Conservation (phyloP, 768 basidiomycete species). For the Lactifluus piperatus region DNA sequence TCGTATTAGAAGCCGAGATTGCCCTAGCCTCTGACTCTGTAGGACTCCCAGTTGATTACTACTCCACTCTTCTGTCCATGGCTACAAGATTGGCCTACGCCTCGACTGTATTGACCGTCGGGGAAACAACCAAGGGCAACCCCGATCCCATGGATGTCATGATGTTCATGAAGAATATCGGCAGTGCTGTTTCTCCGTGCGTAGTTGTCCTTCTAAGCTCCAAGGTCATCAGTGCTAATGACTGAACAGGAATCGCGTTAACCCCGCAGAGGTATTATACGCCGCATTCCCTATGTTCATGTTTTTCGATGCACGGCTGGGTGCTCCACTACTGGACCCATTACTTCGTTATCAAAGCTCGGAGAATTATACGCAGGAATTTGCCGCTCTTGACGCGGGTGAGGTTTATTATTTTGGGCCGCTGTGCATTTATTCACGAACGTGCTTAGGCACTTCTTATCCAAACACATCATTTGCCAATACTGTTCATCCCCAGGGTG, state of each 20-base stretch:
- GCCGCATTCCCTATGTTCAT: slow-evolving; percentile 16
- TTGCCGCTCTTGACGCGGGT: slow-evolving; percentile 15
- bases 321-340: slow-evolving; percentile 12
- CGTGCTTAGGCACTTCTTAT: background rate
- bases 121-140: background rate
- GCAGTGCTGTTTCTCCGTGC: background rate
- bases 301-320: slow-evolving; percentile 11
- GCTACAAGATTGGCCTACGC: slow-evolving; percentile 3
- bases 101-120: slow-evolving; percentile 15
- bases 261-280: slow-evolving; percentile 13
- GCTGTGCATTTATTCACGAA: background rate
- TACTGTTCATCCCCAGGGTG: slow-evolving; percentile 4
- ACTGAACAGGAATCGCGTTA: slow-evolving; percentile 6
- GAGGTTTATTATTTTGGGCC: background rate
- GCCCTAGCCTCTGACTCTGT: background rate
- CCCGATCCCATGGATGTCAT: slow-evolving; percentile 12
- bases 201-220: background rate
- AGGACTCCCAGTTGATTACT: background rate
- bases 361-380: background rate
- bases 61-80: slow-evolving; percentile 2
- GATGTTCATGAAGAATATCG: slow-evolving; percentile 20
- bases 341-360: slow-evolving; percentile 12
- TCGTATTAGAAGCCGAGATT: slow-evolving; percentile 5
- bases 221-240: background rate
- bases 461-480: background rate